Evolutionary conservation across 495 filamentous ascomycete species (phyloP), one percentile per base, ranked within the genome.

Genomic region (Daldinia concentrica): DNA sequence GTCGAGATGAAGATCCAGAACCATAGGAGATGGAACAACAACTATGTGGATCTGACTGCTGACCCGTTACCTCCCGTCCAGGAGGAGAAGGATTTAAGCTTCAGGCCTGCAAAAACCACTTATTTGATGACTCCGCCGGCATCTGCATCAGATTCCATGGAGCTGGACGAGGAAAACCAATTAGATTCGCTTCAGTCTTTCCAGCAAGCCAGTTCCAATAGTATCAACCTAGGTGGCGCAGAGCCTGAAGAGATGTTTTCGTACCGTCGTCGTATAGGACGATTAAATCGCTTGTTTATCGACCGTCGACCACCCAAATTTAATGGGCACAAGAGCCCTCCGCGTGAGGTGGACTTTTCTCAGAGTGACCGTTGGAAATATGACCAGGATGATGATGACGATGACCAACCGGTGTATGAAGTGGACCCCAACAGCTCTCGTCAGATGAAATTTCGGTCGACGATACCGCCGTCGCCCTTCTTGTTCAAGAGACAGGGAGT

Each of bases 71-170:
- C 92, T 48, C 94, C 92, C 27, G 87, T 89, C 14, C 85, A 85
- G 65, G 89, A 90, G 34, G 85, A 87, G 58, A 94, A 90, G 79
- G 77, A 81, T 63, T 64, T 75, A 52, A 81, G 78, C 67, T 86
- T 85, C 60, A 90, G 94, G 69, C 89, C 89, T 61, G 93, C 93
- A 56, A 93, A 91, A 73, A 92, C 90, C 29, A 88, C 93, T 48
- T 94, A 93, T 78, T 80, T 94, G 69, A 92, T 93, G 74, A 97
- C 93, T 24, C 94, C 94, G 14, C 94, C 94, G 60, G 90, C 92
- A 34, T 88, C 90, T 59, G 88, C 90, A 45, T 91, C 90, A 9
- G 90, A 87, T 62, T 86, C 88, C 58, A 56, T 84, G 68, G 82
- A 85, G 48, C 80, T 41, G 86, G 61, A 69, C 19, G 70, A 82